Evolutionary conservation across 2,329 filamentous ascomycete species (phyloP).

Genomic region (Chrysoporthe puriensis): DNA sequence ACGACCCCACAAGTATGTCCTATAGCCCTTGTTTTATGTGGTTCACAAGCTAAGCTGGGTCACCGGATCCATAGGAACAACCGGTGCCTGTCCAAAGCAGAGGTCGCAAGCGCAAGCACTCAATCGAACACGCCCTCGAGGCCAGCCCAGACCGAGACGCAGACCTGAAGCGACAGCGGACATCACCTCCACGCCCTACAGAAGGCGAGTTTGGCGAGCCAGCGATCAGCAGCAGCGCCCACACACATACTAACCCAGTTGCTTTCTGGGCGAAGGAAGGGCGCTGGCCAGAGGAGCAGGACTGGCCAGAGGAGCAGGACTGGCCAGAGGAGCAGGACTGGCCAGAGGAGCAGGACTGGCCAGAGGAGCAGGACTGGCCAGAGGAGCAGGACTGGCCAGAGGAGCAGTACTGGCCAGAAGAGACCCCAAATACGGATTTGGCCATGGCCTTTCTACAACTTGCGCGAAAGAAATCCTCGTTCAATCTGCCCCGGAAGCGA

Average conservation of each 20-base stretch:
- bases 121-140: background rate
- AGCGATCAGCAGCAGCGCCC: background rate
- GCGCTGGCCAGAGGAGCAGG: slow-evolving; percentile 16
- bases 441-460: too few species aligned
- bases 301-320: slow-evolving; percentile 25
- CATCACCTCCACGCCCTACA: background rate
- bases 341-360: too few species aligned
- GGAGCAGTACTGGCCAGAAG: too few species aligned
- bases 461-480: background rate
- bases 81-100: background rate
- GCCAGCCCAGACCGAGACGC: background rate
- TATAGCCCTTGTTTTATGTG: background rate
- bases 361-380: too few species aligned
- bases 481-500: slow-evolving; percentile 15
- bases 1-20: background rate
- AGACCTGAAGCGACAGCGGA: background rate
- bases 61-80: background rate
- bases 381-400: too few species aligned
- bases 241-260: background rate
- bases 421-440: too few species aligned
- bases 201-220: background rate
- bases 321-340: too few species aligned
- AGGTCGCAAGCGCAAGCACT: background rate
- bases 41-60: background rate
- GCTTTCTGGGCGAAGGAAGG: slow-evolving; percentile 19